Evolutionary conservation across 1,284 basidiomycete species (phyloP).

Genomic region (Xerocomus cyaneibrunnescens): DNA sequence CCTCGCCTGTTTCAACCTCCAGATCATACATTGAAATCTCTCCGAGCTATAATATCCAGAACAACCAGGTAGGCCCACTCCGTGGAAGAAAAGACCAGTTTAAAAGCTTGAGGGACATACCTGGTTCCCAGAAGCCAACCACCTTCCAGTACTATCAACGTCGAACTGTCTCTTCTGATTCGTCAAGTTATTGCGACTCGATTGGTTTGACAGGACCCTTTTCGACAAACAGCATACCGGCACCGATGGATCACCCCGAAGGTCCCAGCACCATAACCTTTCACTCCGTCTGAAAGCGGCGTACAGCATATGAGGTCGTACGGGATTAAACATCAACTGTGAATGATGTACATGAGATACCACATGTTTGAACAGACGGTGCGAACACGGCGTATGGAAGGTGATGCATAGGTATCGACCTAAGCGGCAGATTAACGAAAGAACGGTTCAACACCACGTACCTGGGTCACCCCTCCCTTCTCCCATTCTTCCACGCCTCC

Average conservation of each 20-base stretch:
- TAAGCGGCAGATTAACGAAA: neutral
- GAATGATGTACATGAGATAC: neutral
- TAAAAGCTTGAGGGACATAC: constrained; percentile 39
- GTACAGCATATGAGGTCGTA: constrained; percentile 69
- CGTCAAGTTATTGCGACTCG: constrained; percentile 36
- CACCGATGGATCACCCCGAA: constrained; percentile 55
- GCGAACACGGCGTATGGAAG: too few species aligned
- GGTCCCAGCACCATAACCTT: constrained; percentile 74
- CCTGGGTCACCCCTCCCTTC: constrained; percentile 61
- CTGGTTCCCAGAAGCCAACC: constrained; percentile 70
- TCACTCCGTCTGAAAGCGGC: constrained; percentile 73
- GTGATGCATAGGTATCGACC: neutral
- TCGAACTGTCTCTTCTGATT: constrained; percentile 83
- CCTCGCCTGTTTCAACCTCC: constrained; percentile 11
- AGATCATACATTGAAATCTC: constrained; percentile 48
- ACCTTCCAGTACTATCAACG: constrained; percentile 69
- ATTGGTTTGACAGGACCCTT: neutral
- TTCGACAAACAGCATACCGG: constrained; percentile 45
- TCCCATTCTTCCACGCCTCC: constrained; percentile 38
- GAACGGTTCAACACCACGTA: constrained; percentile 29
- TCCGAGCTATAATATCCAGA: constrained; percentile 36
- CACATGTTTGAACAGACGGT: neutral
- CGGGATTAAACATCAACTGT: constrained; percentile 80
- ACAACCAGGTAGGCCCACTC: neutral
- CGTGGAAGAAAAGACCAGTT: neutral